Conservation (phyloP, 306 rosid genomes). For the Calophaca sinica region DNA sequence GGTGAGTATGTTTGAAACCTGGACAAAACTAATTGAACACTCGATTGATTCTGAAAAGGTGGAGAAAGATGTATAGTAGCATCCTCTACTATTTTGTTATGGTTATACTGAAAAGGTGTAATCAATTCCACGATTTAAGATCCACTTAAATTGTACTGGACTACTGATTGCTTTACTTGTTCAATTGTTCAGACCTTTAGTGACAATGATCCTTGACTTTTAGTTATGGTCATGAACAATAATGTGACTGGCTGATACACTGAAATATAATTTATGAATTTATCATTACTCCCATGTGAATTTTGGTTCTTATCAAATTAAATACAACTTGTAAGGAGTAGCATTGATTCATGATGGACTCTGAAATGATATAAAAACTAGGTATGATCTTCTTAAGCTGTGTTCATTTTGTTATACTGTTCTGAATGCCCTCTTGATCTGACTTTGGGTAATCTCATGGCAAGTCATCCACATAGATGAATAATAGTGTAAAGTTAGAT, state of each 20-base stretch:
- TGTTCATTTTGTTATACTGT: slow-evolving; percentile 5
- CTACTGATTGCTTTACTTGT: slow-evolving; percentile 12
- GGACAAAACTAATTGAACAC: slow-evolving; percentile 10
- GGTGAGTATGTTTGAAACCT: slow-evolving; percentile 21
- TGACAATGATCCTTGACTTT: slow-evolving; percentile 17
- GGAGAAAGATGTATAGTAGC: slow-evolving; percentile 22
- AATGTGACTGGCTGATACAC: not conserved
- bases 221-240: slow-evolving; percentile 14
- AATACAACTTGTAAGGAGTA: not conserved
- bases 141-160: not conserved
- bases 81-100: slow-evolving; percentile 9
- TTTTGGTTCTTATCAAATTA: too few species aligned
- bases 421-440: slow-evolving; percentile 25
- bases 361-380: slow-evolving; percentile 27
- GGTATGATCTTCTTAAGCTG: slow-evolving; percentile 12
- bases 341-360: slow-evolving; percentile 3
- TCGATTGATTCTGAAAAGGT: slow-evolving; percentile 35
- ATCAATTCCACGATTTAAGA: slow-evolving; percentile 4
- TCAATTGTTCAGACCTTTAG: slow-evolving; percentile 17
- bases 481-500: not conserved
- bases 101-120: slow-evolving; percentile 7
- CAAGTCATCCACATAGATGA: not conserved
- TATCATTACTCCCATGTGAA: too few species aligned
- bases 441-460: not conserved
- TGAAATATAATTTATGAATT: too few species aligned